Percentiles rank a stretch among this genome's conserved stretches.
Conservation (phyloP, 2,329 filamentous ascomycete genomes). For the Cordyceps farinosa region DNA sequence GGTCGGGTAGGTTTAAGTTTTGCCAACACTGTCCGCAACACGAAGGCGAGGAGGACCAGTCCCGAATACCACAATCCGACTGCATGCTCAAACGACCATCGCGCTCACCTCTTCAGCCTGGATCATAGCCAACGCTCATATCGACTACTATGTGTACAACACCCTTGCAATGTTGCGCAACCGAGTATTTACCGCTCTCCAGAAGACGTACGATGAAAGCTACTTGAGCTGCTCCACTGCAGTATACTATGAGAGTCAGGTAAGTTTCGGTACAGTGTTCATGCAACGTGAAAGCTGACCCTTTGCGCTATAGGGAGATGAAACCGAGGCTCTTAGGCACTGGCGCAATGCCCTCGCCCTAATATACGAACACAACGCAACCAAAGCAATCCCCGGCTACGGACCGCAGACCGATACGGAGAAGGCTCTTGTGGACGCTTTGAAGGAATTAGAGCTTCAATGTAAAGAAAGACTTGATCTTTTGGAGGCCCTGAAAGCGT, state of each 20-base stretch:
- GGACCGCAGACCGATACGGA: constrained; percentile 77
- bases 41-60: background rate
- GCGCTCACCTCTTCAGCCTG: background rate
- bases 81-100: background rate
- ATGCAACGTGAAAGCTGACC: background rate
- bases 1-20: constrained; percentile 17
- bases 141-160: constrained; percentile 27
- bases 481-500: constrained; percentile 72
- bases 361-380: constrained; percentile 82
- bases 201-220: constrained; percentile 97
- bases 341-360: constrained; percentile 87
- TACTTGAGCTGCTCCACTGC: constrained; percentile 93
- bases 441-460: constrained; percentile 80
- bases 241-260: constrained; percentile 92
- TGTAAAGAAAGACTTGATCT: constrained; percentile 92
- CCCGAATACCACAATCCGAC: background rate
- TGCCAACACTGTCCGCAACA: constrained; percentile 8
- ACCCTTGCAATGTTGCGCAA: constrained; percentile 49
- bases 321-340: constrained; percentile 82
- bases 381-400: constrained; percentile 66
- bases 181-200: constrained; percentile 65
- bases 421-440: constrained; percentile 73
- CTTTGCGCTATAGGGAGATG: constrained; percentile 64
- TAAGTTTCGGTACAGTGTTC: constrained; percentile 37
- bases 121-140: constrained; percentile 12